Conservation (phyloP, 2,329 filamentous ascomycete genomes). For the Malbranchea zuffiana region DNA sequence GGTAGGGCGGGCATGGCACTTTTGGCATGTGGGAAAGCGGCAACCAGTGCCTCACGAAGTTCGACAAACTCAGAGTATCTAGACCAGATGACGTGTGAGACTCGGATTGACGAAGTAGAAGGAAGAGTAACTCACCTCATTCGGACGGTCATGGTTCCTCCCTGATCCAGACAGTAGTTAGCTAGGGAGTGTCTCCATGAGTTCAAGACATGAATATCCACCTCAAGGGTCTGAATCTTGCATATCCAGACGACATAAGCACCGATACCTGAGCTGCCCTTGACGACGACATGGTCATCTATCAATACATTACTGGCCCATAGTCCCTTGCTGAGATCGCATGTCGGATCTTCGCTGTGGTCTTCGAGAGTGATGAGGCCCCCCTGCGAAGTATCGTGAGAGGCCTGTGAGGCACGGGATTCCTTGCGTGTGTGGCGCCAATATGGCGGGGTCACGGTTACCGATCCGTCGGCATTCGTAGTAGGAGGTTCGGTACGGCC, state of each 20-base stretch:
- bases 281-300: conserved; percentile 51
- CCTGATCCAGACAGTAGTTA: conserved; percentile 30
- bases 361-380: conserved; percentile 50
- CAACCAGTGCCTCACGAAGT: conserved; percentile 59
- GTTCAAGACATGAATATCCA: conserved; percentile 35
- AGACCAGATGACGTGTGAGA: too few relatives aligned
- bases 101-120: background rate
- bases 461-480: too few relatives aligned
- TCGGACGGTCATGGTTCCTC: conserved; percentile 47
- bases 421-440: conserved; percentile 35
- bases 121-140: conserved; percentile 42
- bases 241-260: conserved; percentile 95
- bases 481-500: conserved; percentile 2
- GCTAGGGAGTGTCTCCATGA: conserved; percentile 6
- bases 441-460: conserved; percentile 35
- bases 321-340: conserved; percentile 46
- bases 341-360: conserved; percentile 48
- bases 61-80: conserved; percentile 91
- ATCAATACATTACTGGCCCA: conserved; percentile 54
- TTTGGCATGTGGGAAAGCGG: conserved; percentile 72
- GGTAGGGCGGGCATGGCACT: conserved; percentile 82
- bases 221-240: conserved; percentile 71
- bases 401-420: conserved; percentile 33
- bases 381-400: conserved; percentile 30
- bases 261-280: conserved; percentile 53